Evolutionary conservation across 805 yeast species (phyloP).

Genomic region (Nakazawaea sp.): DNA sequence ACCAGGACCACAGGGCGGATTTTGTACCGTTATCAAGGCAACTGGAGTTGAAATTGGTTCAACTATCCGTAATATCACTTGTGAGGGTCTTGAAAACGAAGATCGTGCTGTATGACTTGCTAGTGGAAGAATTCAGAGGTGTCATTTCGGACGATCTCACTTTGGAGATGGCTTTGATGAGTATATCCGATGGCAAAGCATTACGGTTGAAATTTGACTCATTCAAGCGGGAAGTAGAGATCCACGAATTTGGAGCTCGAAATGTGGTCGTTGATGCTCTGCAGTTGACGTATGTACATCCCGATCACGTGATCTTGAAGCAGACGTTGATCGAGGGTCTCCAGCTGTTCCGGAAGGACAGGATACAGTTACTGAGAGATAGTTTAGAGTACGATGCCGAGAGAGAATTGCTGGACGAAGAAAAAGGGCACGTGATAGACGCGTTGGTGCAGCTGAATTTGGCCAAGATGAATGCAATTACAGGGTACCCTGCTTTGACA

Average conservation of each 20-base stretch:
- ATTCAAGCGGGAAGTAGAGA: not conserved
- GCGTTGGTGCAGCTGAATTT: slow-evolving; percentile 1
- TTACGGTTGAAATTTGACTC: not conserved
- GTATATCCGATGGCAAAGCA: not conserved
- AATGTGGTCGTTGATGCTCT: not conserved
- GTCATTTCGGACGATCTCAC: not conserved
- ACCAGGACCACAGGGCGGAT: not conserved
- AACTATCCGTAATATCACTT: slow-evolving; percentile 4
- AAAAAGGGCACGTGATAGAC: not conserved
- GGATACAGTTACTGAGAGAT: not conserved
- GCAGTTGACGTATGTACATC: not conserved
- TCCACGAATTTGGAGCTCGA: not conserved
- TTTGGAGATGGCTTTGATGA: slow-evolving; percentile 6
- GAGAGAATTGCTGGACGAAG: not conserved
- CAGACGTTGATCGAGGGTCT: not conserved
- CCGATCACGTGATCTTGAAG: not conserved
- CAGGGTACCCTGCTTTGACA: not conserved
- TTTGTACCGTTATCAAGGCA: not conserved
- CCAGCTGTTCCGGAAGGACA: not conserved
- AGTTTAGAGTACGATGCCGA: not conserved
- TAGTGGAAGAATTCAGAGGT: not conserved
- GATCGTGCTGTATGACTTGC: not conserved
- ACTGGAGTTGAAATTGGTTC: slow-evolving; percentile 6
- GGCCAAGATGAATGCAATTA: slow-evolving; percentile 1
- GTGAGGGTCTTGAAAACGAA: not conserved